These are phyloP conservation scores for Plantago ovata DNA, from an alignment of 257 asterid genomes.

Conservation along the genomic window DNA sequence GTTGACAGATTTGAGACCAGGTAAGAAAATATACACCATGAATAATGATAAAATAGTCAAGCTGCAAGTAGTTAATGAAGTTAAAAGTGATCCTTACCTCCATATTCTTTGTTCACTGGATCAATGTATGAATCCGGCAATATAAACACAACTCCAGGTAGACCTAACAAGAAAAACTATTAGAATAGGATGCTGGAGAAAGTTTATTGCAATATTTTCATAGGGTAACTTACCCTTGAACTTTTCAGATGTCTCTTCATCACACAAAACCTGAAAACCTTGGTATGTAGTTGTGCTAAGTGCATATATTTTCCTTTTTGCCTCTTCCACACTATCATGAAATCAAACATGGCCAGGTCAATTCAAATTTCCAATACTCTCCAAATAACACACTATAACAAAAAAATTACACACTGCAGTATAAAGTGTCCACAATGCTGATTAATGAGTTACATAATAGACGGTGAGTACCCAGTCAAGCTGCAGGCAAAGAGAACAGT, in stretches of 20 bases:
- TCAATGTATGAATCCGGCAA: conserved; percentile 95
- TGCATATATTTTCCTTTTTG: conserved; percentile 89
- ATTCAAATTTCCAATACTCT: background rate
- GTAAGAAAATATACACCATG: background rate
- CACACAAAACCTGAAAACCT: conserved; percentile 85
- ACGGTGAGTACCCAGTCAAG: no score
- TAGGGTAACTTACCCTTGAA: conserved; percentile 51
- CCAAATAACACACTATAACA: no score
- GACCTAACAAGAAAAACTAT: conserved; percentile 32
- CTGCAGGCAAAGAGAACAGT: no score
- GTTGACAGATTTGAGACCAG: conserved; percentile 1
- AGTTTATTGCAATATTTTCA: conserved; percentile 13
- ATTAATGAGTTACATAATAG: no score
- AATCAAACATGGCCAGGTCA: conserved; percentile 12
- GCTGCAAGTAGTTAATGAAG: background rate
- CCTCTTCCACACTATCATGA: conserved; percentile 78
- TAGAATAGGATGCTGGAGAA: conserved; percentile 16
- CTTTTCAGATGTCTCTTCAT: conserved; percentile 81
- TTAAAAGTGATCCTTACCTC: conserved; percentile 52
- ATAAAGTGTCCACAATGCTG: no score
- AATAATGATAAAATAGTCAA: conserved; percentile 15
- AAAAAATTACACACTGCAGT: no score
- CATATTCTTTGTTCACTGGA: conserved; percentile 84
- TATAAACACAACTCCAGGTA: conserved; percentile 77
- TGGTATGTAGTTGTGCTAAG: conserved; percentile 77